A percentile compares a stretch with the other conserved stretches of the same genome.
phyloP scores from a whole-genome alignment of 202 grass and related monocot genomes.

The Digitaria exilis region DNA sequence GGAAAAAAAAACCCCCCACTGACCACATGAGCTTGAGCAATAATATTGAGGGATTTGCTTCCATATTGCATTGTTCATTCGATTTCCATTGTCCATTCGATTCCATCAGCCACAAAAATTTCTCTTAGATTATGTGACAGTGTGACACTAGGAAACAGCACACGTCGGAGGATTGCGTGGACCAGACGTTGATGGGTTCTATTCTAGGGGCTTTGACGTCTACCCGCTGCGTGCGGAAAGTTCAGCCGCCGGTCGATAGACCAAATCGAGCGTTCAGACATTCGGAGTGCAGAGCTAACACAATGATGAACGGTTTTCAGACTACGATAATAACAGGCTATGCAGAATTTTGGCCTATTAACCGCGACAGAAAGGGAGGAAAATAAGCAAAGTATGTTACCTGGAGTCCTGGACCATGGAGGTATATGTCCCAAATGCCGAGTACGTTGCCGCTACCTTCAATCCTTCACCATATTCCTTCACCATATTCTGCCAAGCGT shows the following conservation, averaged over 20 bases:
- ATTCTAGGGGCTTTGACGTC: not conserved
- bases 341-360: not conserved
- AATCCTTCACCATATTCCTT: no score
- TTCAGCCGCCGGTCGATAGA: not conserved
- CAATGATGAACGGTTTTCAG: not conserved
- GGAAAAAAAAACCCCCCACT: no score
- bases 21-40: not conserved
- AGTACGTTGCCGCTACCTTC: no score
- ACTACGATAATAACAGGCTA: not conserved
- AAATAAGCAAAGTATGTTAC: no score
- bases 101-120: not conserved
- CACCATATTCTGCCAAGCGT: not conserved
- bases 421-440: not conserved
- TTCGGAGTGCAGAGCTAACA: no score
- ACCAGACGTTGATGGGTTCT: conserved; percentile 19
- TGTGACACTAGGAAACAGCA: not conserved
- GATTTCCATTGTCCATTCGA: not conserved
- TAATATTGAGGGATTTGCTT: not conserved
- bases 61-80: no score
- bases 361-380: not conserved
- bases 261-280: not conserved
- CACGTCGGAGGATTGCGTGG: not conserved
- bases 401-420: not conserved
- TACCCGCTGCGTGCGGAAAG: not conserved
- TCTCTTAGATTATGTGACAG: not conserved